Percentiles rank a stretch among this genome's conserved stretches.
Evolutionary conservation across 768 basidiomycete genomes (phyloP).

Genomic region (Lactarius trivialis): DNA sequence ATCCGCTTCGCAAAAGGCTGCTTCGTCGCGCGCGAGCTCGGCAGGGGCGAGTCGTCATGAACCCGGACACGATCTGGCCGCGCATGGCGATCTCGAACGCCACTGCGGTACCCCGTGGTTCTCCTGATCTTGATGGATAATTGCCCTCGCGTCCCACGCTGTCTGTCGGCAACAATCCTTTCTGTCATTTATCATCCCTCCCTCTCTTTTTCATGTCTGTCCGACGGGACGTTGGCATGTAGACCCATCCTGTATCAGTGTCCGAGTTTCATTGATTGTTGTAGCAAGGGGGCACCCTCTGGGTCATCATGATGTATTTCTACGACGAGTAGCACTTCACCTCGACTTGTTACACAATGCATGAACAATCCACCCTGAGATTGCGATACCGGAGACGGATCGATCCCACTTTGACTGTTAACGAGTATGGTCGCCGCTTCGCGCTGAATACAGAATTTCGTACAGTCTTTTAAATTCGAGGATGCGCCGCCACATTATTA

Average conservation of each 20-base stretch:
- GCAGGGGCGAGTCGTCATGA: background rate
- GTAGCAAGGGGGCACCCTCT: background rate
- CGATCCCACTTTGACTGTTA: background rate
- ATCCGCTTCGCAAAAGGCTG: background rate
- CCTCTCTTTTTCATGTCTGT: background rate
- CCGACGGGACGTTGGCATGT: background rate
- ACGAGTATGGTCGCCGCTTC: background rate
- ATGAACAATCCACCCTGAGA: background rate
- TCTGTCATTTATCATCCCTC: background rate
- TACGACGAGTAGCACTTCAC: background rate
- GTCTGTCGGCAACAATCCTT: background rate
- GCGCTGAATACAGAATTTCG: background rate
- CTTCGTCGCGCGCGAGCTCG: background rate
- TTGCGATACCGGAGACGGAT: background rate
- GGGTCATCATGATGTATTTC: conserved; percentile 4
- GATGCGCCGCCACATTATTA: background rate
- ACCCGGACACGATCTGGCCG: conserved; percentile 3
- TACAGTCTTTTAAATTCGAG: background rate
- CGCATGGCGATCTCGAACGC: conserved; percentile 14
- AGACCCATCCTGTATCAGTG: background rate
- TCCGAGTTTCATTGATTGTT: background rate
- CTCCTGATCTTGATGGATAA: conserved; percentile 6
- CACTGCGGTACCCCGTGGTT: conserved; percentile 18
- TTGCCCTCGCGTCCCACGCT: background rate
- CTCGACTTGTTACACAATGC: background rate